Percentiles rank a stretch among this genome's conserved stretches.
phyloP scores from a whole-genome alignment of 169 alveolate species.

The Plasmodium adleri region DNA sequence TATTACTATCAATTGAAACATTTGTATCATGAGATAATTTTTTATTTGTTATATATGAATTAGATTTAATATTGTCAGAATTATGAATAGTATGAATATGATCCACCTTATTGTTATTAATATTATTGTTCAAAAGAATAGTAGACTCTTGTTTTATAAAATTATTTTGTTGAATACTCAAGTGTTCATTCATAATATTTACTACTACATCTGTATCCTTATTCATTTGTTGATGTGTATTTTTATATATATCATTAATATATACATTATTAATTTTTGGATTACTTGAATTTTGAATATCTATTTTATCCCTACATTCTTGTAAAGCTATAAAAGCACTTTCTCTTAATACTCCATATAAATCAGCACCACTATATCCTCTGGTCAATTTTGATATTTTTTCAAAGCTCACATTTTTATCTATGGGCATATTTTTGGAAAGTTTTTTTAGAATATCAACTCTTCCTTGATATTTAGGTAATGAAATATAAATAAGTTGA shows the following conservation, averaged over 20 bases:
- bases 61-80: no score
- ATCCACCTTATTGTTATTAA: not conserved
- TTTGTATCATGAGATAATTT: no score
- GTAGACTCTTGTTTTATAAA: no score
- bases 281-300: conserved; percentile 9
- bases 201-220: no score
- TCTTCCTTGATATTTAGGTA: conserved; percentile 96
- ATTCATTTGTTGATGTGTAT: not conserved
- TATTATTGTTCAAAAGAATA: not conserved
- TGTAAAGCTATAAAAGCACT: conserved; percentile 92
- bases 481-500: conserved; percentile 94
- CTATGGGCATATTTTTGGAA: conserved; percentile 91
- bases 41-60: no score
- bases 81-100: not conserved
- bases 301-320: conserved; percentile 75
- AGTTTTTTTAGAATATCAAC: conserved; percentile 90
- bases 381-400: conserved; percentile 87
- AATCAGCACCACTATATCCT: conserved; percentile 98
- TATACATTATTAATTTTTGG: not conserved
- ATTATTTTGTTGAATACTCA: no score
- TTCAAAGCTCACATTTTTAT: conserved; percentile 85
- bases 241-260: no score
- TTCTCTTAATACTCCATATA: conserved; percentile 94
- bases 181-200: no score
- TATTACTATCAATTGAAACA: no score